These are phyloP conservation scores for Aureobasidium sp. DNA, from an alignment of 2,329 filamentous ascomycete genomes.

Conservation along the genomic window DNA sequence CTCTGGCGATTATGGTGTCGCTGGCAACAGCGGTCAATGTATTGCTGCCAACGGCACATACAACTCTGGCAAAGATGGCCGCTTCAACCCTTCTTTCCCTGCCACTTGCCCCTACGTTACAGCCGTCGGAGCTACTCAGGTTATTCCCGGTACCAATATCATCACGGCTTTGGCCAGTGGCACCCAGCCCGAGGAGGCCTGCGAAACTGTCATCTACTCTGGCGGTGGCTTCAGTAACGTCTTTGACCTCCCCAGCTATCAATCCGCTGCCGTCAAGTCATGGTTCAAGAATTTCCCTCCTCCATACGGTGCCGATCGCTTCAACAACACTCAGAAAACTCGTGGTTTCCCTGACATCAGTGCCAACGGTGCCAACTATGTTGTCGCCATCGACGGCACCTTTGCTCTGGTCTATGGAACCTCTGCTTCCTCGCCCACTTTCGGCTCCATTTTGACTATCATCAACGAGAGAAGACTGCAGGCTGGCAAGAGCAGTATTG, in stretches of 20 bases:
- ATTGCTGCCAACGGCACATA: constrained; percentile 34
- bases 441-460: constrained; percentile 43
- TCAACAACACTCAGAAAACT: constrained; percentile 40
- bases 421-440: constrained; percentile 44
- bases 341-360: constrained; percentile 44
- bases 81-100: constrained; percentile 45
- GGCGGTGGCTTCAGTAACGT: constrained; percentile 47
- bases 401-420: constrained; percentile 45
- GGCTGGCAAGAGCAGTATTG: constrained; percentile 33
- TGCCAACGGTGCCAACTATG: constrained; percentile 20
- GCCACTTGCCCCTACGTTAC: constrained; percentile 45
- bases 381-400: constrained; percentile 37
- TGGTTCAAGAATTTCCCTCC: constrained; percentile 39
- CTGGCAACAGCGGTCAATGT: constrained; percentile 31
- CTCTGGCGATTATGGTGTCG: constrained; percentile 41
- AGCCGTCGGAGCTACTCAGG: constrained; percentile 47
- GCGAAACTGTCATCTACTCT: constrained; percentile 40
- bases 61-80: constrained; percentile 24
- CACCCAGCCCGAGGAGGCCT: constrained; percentile 37
- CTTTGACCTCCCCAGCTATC: constrained; percentile 44
- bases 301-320: constrained; percentile 38
- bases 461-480: constrained; percentile 36
- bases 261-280: constrained; percentile 34
- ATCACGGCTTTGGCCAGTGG: constrained; percentile 24
- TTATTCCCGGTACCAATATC: constrained; percentile 35